phyloP scores from a whole-genome alignment of 192 early-diverging fungal genomes.

The Podila minutissima region DNA sequence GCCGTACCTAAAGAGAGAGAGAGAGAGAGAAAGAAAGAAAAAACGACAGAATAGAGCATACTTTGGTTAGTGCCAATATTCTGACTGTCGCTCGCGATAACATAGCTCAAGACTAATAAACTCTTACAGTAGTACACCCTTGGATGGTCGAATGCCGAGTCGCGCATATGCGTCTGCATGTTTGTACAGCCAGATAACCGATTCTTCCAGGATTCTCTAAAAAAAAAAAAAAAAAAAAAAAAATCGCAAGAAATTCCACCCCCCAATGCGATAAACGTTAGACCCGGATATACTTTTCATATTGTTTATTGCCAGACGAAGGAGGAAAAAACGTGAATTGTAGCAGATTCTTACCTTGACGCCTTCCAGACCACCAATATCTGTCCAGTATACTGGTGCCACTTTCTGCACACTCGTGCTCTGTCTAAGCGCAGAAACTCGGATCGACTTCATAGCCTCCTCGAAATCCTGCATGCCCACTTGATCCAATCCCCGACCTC shows the following conservation, averaged over 20 bases:
- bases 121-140: constrained; percentile 82
- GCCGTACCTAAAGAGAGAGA: constrained; percentile 62
- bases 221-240: too few species aligned
- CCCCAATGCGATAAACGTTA: neutral
- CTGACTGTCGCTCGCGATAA: too few species aligned
- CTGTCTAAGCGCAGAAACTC: constrained; percentile 40
- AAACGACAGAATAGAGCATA: neutral
- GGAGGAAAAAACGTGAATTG: neutral
- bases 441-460: constrained; percentile 42
- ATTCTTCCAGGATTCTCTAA: constrained; percentile 74
- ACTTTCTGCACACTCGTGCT: constrained; percentile 54
- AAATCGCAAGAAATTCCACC: neutral
- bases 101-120: neutral
- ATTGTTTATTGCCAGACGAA: neutral
- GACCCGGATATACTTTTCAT: neutral
- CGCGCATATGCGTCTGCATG: constrained; percentile 69
- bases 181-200: constrained; percentile 81
- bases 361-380: constrained; percentile 81
- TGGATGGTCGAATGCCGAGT: constrained; percentile 78
- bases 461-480: constrained; percentile 55
- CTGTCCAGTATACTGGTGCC: constrained; percentile 70
- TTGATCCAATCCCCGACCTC: constrained; percentile 35
- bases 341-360: constrained; percentile 66
- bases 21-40: too few species aligned
- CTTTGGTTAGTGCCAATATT: too few species aligned